Evolutionary conservation across 2,329 filamentous ascomycete species (phyloP), one percentile per base, ranked within the genome.

Genomic region (Pseudogymnoascus sp.): DNA sequence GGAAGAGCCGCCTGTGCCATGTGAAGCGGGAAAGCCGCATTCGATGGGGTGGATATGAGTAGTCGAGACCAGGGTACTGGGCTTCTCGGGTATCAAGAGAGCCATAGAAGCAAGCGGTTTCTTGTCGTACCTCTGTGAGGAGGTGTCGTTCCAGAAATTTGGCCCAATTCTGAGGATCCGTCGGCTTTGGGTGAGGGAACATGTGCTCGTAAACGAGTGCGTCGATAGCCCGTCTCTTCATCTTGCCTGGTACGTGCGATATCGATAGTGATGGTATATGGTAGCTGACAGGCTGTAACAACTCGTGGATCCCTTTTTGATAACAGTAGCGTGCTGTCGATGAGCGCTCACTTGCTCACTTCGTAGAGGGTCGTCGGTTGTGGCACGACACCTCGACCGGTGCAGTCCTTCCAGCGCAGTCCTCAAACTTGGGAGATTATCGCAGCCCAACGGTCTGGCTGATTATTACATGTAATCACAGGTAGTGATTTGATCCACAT

Each of bases 61-160:
- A 93, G 78, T 93, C 89, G 63, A 93, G 83, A 31, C 89, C 89
- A 0, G 89, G 89, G 68, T 93, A 93, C 70, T 90, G 90, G 68
- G 89, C 89, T 78, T 93, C 89, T 68, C 88, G 84, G 26, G 88
- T 91, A 72, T 90, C 87, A 67, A 93, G 83, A 71, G 90, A 87
- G 68, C 89, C 89, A 75, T 91, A 93, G 77, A 90, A 93, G 61
- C 86, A 71, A 64, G 72, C 71, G 1, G 90, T 90, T 75, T 93
- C 89, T 72, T 89, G 86, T 64, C 89, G 88, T 64, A 93, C 89
- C 78, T 93, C 89, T 67, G 72, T 71, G 60, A 93, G 88, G 59
- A 93, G 83, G 73, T 85, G 83, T 65, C 87, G 84, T 69, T 87
- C 84, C 56, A 93, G 82, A 46, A 92, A 82, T 43, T 82, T 82